Conservation (phyloP, 2,329 filamentous ascomycete species). For the Fusarium veterinarium region DNA sequence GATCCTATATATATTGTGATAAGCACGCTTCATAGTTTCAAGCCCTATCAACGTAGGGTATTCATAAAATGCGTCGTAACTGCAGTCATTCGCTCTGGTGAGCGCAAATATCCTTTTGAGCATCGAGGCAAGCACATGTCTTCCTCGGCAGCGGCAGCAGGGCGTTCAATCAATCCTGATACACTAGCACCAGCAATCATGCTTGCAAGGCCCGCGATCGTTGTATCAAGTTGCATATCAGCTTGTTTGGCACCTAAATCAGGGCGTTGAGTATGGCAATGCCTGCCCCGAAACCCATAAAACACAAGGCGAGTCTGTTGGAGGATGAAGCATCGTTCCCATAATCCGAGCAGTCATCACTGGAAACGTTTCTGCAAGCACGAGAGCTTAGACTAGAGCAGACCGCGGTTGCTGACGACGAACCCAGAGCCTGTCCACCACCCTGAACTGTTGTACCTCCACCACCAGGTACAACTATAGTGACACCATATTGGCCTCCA, state of each 20-base stretch:
- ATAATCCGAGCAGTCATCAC: constrained; percentile 52
- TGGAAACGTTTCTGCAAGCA: constrained; percentile 61
- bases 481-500: constrained; percentile 61
- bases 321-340: constrained; percentile 31
- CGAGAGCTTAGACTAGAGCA: constrained; percentile 66
- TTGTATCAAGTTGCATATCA: neutral
- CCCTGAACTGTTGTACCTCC: constrained; percentile 64
- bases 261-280: constrained; percentile 26
- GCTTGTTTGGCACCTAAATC: constrained; percentile 2
- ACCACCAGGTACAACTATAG: constrained; percentile 65
- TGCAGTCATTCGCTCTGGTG: neutral
- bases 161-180: neutral
- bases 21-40: constrained; percentile 19
- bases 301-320: constrained; percentile 11
- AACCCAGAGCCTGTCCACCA: constrained; percentile 53
- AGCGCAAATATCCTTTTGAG: neutral
- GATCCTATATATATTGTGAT: constrained; percentile 20
- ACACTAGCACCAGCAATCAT: neutral
- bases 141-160: neutral
- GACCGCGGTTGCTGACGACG: constrained; percentile 62
- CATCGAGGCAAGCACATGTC: neutral
- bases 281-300: constrained; percentile 22
- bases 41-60: neutral
- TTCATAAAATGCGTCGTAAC: constrained; percentile 21
- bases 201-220: neutral